Evolutionary conservation across 352 stramenopile genomes (phyloP), one percentile per base, ranked within the genome.

Genomic region (Thraustotheca clavata): DNA sequence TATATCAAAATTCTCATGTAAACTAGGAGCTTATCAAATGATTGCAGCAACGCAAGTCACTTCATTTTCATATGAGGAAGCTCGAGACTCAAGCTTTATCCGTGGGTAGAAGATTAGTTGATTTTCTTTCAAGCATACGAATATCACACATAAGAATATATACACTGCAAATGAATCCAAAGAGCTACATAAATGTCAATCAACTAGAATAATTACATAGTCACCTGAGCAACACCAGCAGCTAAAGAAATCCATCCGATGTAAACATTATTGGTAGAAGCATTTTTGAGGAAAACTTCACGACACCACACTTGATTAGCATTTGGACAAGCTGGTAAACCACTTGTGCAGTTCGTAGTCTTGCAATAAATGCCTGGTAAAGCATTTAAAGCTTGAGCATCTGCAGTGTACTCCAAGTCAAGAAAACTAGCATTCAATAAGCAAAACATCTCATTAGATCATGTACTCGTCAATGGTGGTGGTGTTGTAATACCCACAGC

Each of bases 11-110:
- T 14, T 16, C 4, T 62, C 16, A 18, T 18, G 20, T 7, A 29
- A 6, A 20, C 16, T 65, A 65, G 57, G 57, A 6, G 57, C 57
- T 14, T 65, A 65, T 27, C 57, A 65, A 55, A 65, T 65, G 57
- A 65, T 65, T 31, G 39, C 47, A 3, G 57, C 57, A 1, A 65
- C 57, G 7, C 35, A 20, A 8, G 38, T 54, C 2, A 32, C 57
- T 34, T 32, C 22, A 26, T 65, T 65, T 54, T 22, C 40, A 18
- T 65, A 40, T 54, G n/a, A 65, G 3, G 38, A 55, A 16, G 43
- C 11, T 14, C 12, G 43, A 2, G 11, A 2, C 6, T 31, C 34
- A 52, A 24, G 43, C 43, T 31, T 52, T 52, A 2, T 43, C 38
- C 43, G 39, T 24, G n/a, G 39, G n/a, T 6, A 52, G 43, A 9